Evolutionary conservation across 306 rosid species (phyloP).

Genomic region (Cucurbita pepo): DNA sequence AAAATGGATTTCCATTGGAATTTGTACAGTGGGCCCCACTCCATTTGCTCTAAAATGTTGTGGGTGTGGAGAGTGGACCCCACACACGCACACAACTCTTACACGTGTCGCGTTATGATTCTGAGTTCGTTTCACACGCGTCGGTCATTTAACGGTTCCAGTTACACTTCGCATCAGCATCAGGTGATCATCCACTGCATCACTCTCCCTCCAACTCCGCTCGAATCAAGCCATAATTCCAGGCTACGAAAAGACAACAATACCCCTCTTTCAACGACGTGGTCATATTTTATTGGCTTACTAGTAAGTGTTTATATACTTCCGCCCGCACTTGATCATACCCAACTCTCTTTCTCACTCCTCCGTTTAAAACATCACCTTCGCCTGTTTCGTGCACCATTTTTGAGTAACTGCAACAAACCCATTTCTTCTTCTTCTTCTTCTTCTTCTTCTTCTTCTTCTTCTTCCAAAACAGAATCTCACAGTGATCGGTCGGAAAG

Average conservation of each 20-base stretch:
- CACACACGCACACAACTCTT: background rate
- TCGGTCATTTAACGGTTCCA: constrained; percentile 21
- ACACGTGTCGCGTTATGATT: constrained; percentile 29
- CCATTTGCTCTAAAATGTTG: constrained; percentile 9
- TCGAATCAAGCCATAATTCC: background rate
- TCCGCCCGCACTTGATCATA: background rate
- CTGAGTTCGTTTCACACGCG: background rate
- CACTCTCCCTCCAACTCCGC: background rate
- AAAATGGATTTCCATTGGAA: constrained; percentile 3
- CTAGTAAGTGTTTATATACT: fast-evolving
- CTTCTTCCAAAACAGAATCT: background rate
- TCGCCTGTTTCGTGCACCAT: background rate
- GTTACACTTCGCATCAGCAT: constrained; percentile 39
- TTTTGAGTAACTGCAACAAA: background rate
- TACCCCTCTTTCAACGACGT: background rate
- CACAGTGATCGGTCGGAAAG: background rate
- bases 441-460: background rate
- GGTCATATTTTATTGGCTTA: background rate
- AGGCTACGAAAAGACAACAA: background rate
- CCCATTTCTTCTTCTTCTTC: background rate
- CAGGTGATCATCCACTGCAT: constrained; percentile 16
- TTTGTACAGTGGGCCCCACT: background rate
- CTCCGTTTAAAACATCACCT: background rate
- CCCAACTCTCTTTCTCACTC: background rate
- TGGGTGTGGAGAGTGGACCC: constrained; percentile 13